A percentile compares a stretch with the other conserved stretches of the same genome.
Conservation (phyloP, 495 filamentous ascomycete genomes). For the Neurospora sp. region DNA sequence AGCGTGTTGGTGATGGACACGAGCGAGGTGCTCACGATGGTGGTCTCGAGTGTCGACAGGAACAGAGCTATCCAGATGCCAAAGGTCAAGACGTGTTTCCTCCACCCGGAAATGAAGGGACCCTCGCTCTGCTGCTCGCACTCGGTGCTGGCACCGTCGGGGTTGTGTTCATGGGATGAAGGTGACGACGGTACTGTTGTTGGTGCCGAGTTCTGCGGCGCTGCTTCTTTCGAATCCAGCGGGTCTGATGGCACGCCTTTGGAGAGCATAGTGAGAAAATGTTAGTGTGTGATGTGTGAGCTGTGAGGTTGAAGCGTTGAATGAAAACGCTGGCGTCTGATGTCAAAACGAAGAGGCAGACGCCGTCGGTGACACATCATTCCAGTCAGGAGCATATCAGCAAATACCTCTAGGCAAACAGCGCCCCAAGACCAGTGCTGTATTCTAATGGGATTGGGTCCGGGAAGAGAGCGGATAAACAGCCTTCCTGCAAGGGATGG, state of each 20-base stretch:
- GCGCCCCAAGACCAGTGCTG: not conserved
- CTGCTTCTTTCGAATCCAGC: not conserved
- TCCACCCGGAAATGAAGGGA: not conserved
- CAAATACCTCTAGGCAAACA: not conserved
- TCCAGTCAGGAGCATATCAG: not conserved
- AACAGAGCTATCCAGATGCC: not conserved
- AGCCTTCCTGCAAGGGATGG: not conserved
- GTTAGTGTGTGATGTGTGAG: not conserved
- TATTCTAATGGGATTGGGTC: not conserved
- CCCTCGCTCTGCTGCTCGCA: not conserved
- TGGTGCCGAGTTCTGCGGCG: not conserved
- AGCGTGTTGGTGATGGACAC: constrained; percentile 46
- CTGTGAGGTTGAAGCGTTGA: not conserved
- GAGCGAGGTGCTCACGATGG: constrained; percentile 49
- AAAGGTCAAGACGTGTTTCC: not conserved
- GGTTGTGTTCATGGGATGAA: not conserved
- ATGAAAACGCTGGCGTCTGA: not conserved
- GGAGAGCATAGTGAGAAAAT: not conserved
- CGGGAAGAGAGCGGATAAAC: not conserved
- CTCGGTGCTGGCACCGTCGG: not conserved
- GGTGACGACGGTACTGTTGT: not conserved
- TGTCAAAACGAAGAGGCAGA: not conserved
- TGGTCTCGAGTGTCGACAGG: constrained; percentile 40
- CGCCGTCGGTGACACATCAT: not conserved
- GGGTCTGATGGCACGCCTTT: not conserved